These are phyloP conservation scores for Fusarium penzigii DNA, from an alignment of 2,329 filamentous ascomycete species.

Conservation along the genomic window DNA sequence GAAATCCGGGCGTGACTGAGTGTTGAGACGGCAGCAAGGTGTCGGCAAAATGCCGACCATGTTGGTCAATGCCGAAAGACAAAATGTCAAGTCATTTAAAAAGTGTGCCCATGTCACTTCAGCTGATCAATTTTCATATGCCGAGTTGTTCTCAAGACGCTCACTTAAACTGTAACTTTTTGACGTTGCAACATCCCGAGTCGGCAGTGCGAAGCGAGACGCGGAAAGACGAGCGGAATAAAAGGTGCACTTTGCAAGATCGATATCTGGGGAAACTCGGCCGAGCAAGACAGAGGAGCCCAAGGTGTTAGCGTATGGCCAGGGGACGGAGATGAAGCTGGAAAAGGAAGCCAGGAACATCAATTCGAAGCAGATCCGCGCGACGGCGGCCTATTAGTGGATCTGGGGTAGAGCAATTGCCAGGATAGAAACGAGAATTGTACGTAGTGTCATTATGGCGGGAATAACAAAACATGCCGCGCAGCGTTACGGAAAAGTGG, in stretches of 20 bases:
- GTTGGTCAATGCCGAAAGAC: too few species aligned
- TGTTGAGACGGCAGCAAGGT: too few species aligned
- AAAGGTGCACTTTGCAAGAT: background rate
- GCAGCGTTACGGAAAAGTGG: constrained; percentile 1
- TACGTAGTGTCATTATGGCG: constrained; percentile 8
- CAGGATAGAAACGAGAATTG: constrained; percentile 10
- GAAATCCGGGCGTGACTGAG: too few species aligned
- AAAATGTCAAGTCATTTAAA: too few species aligned
- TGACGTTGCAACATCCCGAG: constrained; percentile 12
- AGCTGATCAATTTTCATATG: background rate
- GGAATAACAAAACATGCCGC: constrained; percentile 14
- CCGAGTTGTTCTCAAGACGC: background rate
- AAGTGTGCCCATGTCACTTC: background rate
- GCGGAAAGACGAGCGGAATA: constrained; percentile 8
- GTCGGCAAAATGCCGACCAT: too few species aligned
- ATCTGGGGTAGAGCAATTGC: constrained; percentile 30
- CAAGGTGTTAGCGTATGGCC: constrained; percentile 11
- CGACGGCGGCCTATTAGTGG: constrained; percentile 24
- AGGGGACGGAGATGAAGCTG: constrained; percentile 31
- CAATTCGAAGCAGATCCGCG: constrained; percentile 26
- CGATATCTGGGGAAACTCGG: constrained; percentile 26
- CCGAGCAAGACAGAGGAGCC: constrained; percentile 19
- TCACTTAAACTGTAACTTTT: background rate
- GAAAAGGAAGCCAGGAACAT: constrained; percentile 23
- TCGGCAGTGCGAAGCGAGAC: constrained; percentile 12